A percentile compares a stretch with the other conserved stretches of the same genome.
These are phyloP conservation scores for Macroventuria anomochaeta DNA, from an alignment of 2,329 filamentous ascomycete species.

Conservation along the genomic window DNA sequence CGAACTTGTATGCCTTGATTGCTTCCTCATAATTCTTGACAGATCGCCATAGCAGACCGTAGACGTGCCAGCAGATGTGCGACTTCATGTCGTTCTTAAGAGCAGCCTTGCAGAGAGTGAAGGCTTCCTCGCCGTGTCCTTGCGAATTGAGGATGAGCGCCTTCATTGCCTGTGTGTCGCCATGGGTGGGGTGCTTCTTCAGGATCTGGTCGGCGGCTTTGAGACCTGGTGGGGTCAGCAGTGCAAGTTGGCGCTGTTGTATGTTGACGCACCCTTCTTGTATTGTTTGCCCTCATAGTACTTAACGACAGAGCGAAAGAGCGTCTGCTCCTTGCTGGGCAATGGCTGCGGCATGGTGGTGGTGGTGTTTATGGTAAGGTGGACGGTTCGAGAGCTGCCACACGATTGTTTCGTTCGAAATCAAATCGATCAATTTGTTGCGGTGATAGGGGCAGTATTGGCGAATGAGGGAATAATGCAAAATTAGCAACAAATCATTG, in stretches of 20 bases:
- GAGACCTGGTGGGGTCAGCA: slow-evolving; percentile 65
- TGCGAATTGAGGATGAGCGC: slow-evolving; percentile 93
- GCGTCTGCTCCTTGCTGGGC: slow-evolving; percentile 85
- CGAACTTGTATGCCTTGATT: slow-evolving; percentile 98
- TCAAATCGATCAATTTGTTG: slow-evolving; percentile 7
- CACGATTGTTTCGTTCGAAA: slow-evolving; percentile 22
- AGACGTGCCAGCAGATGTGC: slow-evolving; percentile 99
- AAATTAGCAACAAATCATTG: slow-evolving; percentile 14
- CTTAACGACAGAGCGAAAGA: slow-evolving; percentile 94
- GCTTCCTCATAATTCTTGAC: slow-evolving; percentile 99
- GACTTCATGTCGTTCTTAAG: slow-evolving; percentile 98
- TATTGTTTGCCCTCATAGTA: slow-evolving; percentile 99
- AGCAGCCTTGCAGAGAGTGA: slow-evolving; percentile 88
- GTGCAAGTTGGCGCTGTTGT: slow-evolving; percentile 12
- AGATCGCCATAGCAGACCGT: slow-evolving; percentile 89
- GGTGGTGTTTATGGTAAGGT: slow-evolving; percentile 14
- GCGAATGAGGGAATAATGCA: slow-evolving; percentile 1
- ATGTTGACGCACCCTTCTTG: slow-evolving; percentile 70
- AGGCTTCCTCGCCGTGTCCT: slow-evolving; percentile 92
- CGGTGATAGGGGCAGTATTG: background rate
- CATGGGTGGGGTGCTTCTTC: slow-evolving; percentile 92
- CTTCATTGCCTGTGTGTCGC: slow-evolving; percentile 99
- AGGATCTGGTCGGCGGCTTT: slow-evolving; percentile 97
- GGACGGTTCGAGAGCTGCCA: slow-evolving; percentile 15
- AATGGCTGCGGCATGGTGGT: slow-evolving; percentile 73